phyloP scores from a whole-genome alignment of 805 yeast species.

The Debaryomyces maramus region DNA sequence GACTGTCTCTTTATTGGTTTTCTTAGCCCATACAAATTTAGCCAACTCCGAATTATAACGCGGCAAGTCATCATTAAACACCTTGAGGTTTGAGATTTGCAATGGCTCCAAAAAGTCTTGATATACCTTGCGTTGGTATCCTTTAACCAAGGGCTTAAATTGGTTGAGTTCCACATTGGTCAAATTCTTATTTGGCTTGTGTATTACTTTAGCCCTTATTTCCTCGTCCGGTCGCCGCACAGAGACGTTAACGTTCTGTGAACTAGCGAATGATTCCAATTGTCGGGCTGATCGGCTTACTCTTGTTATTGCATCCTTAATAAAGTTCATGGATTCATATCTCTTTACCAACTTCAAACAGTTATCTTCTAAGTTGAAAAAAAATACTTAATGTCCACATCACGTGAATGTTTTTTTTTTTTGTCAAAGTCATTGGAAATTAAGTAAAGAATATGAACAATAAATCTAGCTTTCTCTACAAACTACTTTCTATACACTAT shows the following conservation, averaged over 20 bases:
- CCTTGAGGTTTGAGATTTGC: conserved; percentile 32
- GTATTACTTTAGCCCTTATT: background rate
- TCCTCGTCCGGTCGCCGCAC: background rate
- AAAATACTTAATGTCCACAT: background rate
- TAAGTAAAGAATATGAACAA: background rate
- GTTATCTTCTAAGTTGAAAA: background rate
- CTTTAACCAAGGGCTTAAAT: conserved; percentile 13
- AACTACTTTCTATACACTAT: background rate
- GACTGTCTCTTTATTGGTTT: conserved; percentile 16
- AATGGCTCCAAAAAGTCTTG: conserved; percentile 38
- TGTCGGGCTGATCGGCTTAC: conserved; percentile 33
- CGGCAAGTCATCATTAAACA: conserved; percentile 23
- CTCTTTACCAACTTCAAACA: background rate
- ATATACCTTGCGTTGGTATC: conserved; percentile 22
- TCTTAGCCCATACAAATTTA: conserved; percentile 24
- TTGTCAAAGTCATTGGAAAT: background rate
- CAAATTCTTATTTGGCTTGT: conserved; percentile 8
- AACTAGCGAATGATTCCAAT: conserved; percentile 16
- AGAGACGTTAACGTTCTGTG: background rate
- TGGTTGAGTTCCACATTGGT: conserved; percentile 11
- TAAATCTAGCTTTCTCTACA: conserved; percentile 1
- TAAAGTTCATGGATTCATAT: conserved; percentile 24
- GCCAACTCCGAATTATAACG: conserved; percentile 27
- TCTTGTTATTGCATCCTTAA: conserved; percentile 34
- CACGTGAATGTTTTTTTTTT: background rate